A percentile compares a stretch with the other conserved stretches of the same genome.
phyloP scores from a whole-genome alignment of 768 basidiomycete species.

The Kwoniella heveanensis region DNA sequence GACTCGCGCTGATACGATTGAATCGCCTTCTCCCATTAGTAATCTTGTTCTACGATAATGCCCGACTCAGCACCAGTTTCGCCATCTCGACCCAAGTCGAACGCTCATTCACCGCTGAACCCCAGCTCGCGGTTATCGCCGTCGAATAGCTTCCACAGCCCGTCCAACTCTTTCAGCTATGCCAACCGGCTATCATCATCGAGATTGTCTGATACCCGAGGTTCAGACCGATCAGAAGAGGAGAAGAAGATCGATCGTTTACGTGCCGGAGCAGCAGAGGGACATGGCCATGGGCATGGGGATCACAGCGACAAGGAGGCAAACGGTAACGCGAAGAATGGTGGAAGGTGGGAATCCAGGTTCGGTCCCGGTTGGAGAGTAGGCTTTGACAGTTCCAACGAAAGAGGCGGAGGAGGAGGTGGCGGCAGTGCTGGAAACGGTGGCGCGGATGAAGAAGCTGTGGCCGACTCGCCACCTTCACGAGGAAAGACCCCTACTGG shows the following conservation, averaged over 20 bases:
- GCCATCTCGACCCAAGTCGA: slow-evolving; percentile 16
- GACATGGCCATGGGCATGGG: slow-evolving; percentile 1
- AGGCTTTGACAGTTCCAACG: slow-evolving; percentile 36
- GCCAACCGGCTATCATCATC: slow-evolving; percentile 36
- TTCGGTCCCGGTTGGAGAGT: slow-evolving; percentile 33
- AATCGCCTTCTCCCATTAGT: background rate
- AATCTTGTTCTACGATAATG: background rate
- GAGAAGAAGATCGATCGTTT: slow-evolving; percentile 13
- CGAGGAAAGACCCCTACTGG: slow-evolving; percentile 1
- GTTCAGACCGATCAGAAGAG: slow-evolving; percentile 30
- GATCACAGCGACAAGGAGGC: slow-evolving; percentile 9
- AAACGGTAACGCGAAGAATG: background rate
- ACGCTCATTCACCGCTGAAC: slow-evolving; percentile 12
- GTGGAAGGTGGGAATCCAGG: slow-evolving; percentile 9
- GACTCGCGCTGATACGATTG: background rate
- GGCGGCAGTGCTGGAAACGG: background rate
- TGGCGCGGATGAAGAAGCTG: slow-evolving; percentile 27
- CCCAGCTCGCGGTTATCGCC: slow-evolving; percentile 13
- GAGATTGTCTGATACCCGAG: slow-evolving; percentile 40
- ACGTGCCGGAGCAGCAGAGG: background rate
- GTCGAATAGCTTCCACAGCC: background rate
- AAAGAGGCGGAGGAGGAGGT: slow-evolving; percentile 20
- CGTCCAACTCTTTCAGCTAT: slow-evolving; percentile 28
- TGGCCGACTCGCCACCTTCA: slow-evolving; percentile 21
- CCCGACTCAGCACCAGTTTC: slow-evolving; percentile 16